phyloP scores from a whole-genome alignment of 2,329 filamentous ascomycete genomes.

The Coniochaeta sp. region DNA sequence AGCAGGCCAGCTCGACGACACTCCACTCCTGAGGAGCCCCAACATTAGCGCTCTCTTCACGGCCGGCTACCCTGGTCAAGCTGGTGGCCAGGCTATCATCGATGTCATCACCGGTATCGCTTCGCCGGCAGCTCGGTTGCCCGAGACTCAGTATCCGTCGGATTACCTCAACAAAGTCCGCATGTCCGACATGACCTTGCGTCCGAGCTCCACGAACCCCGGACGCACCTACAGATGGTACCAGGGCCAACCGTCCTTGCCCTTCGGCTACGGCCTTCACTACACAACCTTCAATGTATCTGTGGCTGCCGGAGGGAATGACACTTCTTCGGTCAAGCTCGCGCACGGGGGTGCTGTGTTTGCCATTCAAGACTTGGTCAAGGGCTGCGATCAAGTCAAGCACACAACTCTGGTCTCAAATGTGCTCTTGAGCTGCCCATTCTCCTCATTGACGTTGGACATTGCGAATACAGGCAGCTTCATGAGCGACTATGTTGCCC shows the following conservation, averaged over 20 bases:
- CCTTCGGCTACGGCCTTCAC: conserved; percentile 50
- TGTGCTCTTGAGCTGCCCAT: conserved; percentile 33
- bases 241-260: conserved; percentile 37
- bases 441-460: conserved; percentile 30
- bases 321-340: no score
- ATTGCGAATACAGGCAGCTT: conserved; percentile 40
- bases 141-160: conserved; percentile 48
- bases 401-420: no score
- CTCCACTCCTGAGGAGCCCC: conserved; percentile 35
- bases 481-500: conserved; percentile 43
- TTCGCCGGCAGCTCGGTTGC: conserved; percentile 45
- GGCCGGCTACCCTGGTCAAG: conserved; percentile 54
- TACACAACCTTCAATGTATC: conserved; percentile 50
- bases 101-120: conserved; percentile 43
- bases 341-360: conserved; percentile 14
- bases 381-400: conserved; percentile 25
- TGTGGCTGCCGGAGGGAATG: no score
- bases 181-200: conserved; percentile 49
- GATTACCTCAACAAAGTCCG: conserved; percentile 40
- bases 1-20: conserved; percentile 42
- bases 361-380: conserved; percentile 27
- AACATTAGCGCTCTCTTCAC: conserved; percentile 46
- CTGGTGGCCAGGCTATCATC: conserved; percentile 47
- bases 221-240: conserved; percentile 56
- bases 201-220: conserved; percentile 31